Conservation (phyloP, 495 filamentous ascomycete species). For the Aspergillus asperescens region DNA sequence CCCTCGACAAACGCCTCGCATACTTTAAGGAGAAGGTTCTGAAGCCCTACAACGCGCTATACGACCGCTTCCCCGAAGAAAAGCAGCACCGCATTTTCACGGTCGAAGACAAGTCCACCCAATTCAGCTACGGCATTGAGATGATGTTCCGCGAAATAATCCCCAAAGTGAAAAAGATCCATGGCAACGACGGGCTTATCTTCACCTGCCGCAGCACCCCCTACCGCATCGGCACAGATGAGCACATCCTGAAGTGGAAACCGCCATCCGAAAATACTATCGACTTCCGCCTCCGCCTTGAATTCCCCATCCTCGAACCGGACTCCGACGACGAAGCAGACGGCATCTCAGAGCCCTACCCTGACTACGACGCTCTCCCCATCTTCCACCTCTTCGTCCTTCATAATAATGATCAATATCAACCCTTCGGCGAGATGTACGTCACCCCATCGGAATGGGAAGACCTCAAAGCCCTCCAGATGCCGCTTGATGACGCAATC, state of each 20-base stretch:
- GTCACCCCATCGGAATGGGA: slow-evolving; percentile 81
- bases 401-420: slow-evolving; percentile 54
- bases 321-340: slow-evolving; percentile 61
- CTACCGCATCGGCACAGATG: slow-evolving; percentile 86
- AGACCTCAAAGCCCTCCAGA: slow-evolving; percentile 58
- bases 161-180: slow-evolving; percentile 62
- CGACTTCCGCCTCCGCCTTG: slow-evolving; percentile 76
- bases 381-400: slow-evolving; percentile 55
- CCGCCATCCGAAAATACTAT: slow-evolving; percentile 86
- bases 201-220: slow-evolving; percentile 85
- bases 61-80: slow-evolving; percentile 63
- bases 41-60: slow-evolving; percentile 70
- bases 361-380: slow-evolving; percentile 59
- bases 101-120: slow-evolving; percentile 78
- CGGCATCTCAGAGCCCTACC: slow-evolving; percentile 45
- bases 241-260: slow-evolving; percentile 96
- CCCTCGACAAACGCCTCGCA: slow-evolving; percentile 81
- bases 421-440: slow-evolving; percentile 57
- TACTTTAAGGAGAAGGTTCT: slow-evolving; percentile 77
- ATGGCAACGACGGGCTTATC: slow-evolving; percentile 94
- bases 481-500: slow-evolving; percentile 74
- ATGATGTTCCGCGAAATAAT: slow-evolving; percentile 86
- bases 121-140: slow-evolving; percentile 80
- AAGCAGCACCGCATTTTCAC: slow-evolving; percentile 67
- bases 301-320: slow-evolving; percentile 68